These are phyloP conservation scores for Erigeron canadensis DNA, from an alignment of 129 eudicot genomes.

Conservation along the genomic window DNA sequence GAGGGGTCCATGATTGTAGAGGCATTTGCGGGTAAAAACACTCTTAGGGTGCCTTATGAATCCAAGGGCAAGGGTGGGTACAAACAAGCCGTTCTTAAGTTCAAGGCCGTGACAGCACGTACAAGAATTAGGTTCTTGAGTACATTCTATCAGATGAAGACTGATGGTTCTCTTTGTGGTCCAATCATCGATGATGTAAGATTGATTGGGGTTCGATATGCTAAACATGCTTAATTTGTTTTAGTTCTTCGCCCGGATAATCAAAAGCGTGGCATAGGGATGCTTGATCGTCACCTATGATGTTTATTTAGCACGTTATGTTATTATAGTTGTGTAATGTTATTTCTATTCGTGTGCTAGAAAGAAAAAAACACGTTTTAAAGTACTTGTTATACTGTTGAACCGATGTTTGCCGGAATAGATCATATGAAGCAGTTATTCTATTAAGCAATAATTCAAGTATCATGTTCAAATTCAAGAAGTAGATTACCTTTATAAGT, in stretches of 20 bases:
- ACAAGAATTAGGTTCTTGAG: constrained; percentile 66
- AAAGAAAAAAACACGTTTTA: constrained; percentile 15
- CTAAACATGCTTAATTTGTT: constrained; percentile 39
- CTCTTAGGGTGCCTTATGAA: constrained; percentile 49
- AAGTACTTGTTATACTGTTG: constrained; percentile 11
- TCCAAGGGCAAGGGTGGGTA: constrained; percentile 58
- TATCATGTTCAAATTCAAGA: not conserved
- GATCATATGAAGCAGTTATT: not conserved
- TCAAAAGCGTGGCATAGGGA: constrained; percentile 15
- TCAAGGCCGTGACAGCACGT: constrained; percentile 45
- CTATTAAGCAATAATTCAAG: not conserved
- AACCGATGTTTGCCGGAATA: not conserved
- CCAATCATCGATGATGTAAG: constrained; percentile 80
- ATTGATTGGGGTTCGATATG: constrained; percentile 48
- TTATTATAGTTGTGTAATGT: constrained; percentile 32
- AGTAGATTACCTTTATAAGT: no score
- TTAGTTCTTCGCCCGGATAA: constrained; percentile 14
- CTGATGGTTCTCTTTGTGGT: constrained; percentile 81
- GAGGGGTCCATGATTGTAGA: constrained; percentile 77
- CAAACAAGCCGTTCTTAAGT: constrained; percentile 49
- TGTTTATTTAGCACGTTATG: constrained; percentile 36
- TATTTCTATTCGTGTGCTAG: constrained; percentile 31
- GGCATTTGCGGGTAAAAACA: constrained; percentile 62
- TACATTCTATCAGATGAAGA: constrained; percentile 69
- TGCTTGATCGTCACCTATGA: constrained; percentile 25